Evolutionary conservation across 2,329 filamentous ascomycete genomes (phyloP).

Genomic region (Aspergillus aculeatinus): DNA sequence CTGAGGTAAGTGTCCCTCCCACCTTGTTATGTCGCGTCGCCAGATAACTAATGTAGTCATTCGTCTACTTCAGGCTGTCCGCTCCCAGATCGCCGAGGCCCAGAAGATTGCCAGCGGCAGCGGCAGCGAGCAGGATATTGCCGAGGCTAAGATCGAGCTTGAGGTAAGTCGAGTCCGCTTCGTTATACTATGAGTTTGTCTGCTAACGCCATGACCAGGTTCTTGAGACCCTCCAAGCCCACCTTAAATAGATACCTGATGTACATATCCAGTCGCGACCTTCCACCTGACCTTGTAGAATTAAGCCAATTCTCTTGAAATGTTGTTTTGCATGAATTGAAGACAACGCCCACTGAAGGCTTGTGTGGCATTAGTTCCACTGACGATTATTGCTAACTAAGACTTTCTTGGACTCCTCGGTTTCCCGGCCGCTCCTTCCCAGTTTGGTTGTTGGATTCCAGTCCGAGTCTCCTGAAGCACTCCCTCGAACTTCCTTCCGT

Average conservation of each 20-base stretch:
- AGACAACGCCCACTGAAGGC: neutral
- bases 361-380: neutral
- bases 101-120: conserved; percentile 89
- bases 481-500: neutral
- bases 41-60: conserved; percentile 10
- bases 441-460: neutral
- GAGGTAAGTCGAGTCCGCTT: conserved; percentile 64
- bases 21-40: neutral
- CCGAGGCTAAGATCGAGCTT: conserved; percentile 98
- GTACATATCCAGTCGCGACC: conserved; percentile 41
- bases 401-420: neutral
- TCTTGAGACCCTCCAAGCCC: conserved; percentile 50
- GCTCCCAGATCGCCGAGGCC: conserved; percentile 86
- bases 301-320: conserved; percentile 37
- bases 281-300: conserved; percentile 41
- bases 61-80: conserved; percentile 60
- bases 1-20: conserved; percentile 58
- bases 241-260: conserved; percentile 48
- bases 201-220: conserved; percentile 37
- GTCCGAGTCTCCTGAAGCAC: too few species aligned
- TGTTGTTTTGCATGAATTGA: neutral
- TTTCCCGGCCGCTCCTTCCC: conserved; percentile 9
- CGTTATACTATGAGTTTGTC: neutral
- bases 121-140: conserved; percentile 95
- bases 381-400: neutral